phyloP scores from a whole-genome alignment of 495 filamentous ascomycete species.

The Hypoxylon lienhwacheense region DNA sequence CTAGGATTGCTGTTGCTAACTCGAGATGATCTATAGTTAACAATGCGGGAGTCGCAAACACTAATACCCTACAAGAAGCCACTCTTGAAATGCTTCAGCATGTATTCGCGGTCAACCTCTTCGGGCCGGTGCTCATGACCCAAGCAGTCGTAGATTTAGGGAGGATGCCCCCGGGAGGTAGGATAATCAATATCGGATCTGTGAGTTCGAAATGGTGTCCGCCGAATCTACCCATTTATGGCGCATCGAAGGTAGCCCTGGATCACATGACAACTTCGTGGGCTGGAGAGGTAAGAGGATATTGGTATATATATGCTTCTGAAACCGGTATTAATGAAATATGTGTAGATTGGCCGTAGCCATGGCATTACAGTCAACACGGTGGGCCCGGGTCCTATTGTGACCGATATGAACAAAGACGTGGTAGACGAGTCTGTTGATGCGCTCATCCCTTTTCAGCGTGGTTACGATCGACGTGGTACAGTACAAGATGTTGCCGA shows the following conservation, averaged over 20 bases:
- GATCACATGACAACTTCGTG: slow-evolving; percentile 36
- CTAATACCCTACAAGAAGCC: slow-evolving; percentile 1
- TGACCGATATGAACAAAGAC: slow-evolving; percentile 33
- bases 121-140: slow-evolving; percentile 42
- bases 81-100: slow-evolving; percentile 15
- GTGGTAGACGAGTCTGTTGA: background rate
- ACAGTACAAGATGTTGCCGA: slow-evolving; percentile 51
- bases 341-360: slow-evolving; percentile 37
- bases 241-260: slow-evolving; percentile 40
- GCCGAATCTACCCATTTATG: slow-evolving; percentile 26
- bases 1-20: background rate
- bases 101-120: slow-evolving; percentile 41
- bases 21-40: slow-evolving; percentile 16
- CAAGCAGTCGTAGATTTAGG: slow-evolving; percentile 44
- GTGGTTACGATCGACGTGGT: slow-evolving; percentile 25
- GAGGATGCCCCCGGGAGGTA: slow-evolving; percentile 46
- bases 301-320: background rate
- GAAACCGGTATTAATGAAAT: background rate
- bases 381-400: slow-evolving; percentile 40
- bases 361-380: slow-evolving; percentile 48
- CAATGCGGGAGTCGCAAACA: slow-evolving; percentile 14
- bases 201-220: slow-evolving; percentile 40
- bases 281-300: slow-evolving; percentile 34
- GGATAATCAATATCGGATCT: slow-evolving; percentile 52
- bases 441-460: background rate